phyloP scores from a whole-genome alignment of 2,329 filamentous ascomycete genomes.

The Fusarium setosum region DNA sequence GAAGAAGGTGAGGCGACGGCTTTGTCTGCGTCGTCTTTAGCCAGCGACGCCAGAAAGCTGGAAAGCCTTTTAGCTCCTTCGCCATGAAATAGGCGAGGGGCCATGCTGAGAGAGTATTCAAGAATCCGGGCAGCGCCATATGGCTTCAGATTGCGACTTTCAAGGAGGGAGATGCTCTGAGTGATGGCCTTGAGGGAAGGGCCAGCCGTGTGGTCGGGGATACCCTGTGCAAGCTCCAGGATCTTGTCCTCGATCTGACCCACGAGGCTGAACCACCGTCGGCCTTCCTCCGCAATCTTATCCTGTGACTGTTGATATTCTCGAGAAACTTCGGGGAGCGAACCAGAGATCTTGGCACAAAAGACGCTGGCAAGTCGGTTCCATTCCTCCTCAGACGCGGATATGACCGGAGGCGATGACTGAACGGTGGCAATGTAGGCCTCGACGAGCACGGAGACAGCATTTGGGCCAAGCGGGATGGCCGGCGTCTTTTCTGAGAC shows the following conservation, averaged over 20 bases:
- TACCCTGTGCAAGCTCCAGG: constrained; percentile 14
- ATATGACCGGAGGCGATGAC: constrained; percentile 54
- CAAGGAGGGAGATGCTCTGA: constrained; percentile 56
- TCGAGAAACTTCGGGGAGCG: constrained; percentile 84
- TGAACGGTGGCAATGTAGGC: constrained; percentile 59
- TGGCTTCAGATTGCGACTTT: constrained; percentile 66
- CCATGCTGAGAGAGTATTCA: constrained; percentile 50
- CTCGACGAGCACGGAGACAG: constrained; percentile 56
- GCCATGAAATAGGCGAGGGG: constrained; percentile 55
- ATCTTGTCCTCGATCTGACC: constrained; percentile 56
- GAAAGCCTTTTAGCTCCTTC: constrained; percentile 51
- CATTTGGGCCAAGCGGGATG: constrained; percentile 48
- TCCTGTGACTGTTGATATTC: constrained; percentile 80
- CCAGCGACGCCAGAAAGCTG: constrained; percentile 59
- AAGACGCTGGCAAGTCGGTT: constrained; percentile 68
- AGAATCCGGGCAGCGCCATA: constrained; percentile 65
- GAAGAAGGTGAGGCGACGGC: constrained; percentile 78
- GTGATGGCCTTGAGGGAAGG: constrained; percentile 47
- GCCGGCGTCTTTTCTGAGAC: constrained; percentile 50
- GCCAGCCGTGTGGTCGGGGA: constrained; percentile 44
- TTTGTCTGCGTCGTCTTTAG: constrained; percentile 65
- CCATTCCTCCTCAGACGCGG: constrained; percentile 71
- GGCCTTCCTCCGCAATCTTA: constrained; percentile 72
- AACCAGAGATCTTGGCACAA: constrained; percentile 75
- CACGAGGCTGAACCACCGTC: constrained; percentile 73